phyloP scores from a whole-genome alignment of 371 early-diverging fungal genomes.

The Mucor piriformis region DNA sequence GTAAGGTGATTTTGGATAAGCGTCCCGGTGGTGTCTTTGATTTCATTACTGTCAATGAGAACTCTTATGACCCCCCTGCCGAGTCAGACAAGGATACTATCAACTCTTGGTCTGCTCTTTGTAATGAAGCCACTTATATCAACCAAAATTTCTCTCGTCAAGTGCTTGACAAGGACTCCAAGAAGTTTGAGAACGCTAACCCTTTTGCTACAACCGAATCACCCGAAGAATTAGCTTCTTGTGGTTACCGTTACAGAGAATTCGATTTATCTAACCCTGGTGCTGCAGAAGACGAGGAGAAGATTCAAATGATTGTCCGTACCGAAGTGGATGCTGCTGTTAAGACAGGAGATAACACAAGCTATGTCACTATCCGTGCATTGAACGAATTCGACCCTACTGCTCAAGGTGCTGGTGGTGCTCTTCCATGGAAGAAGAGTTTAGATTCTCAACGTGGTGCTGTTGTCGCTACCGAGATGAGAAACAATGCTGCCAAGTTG shows the following conservation, averaged over 20 bases:
- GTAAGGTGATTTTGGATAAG: constrained; percentile 89
- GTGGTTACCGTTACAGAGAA: constrained; percentile 88
- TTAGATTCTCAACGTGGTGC: constrained; percentile 96
- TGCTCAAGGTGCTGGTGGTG: constrained; percentile 86
- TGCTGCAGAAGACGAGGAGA: constrained; percentile 36
- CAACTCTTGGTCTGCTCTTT: constrained; percentile 87
- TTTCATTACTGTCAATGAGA: constrained; percentile 93
- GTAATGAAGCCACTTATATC: constrained; percentile 89
- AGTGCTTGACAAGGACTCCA: constrained; percentile 67
- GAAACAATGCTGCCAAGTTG: constrained; percentile 95
- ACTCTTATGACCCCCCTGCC: constrained; percentile 88
- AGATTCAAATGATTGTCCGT: constrained; percentile 78
- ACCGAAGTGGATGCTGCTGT: constrained; percentile 89
- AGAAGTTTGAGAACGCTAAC: constrained; percentile 69
- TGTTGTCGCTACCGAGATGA: constrained; percentile 96
- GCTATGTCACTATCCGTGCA: constrained; percentile 76
- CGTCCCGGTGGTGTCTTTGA: constrained; percentile 81
- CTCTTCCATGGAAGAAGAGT: constrained; percentile 94
- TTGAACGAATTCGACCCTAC: constrained; percentile 92
- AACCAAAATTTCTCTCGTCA: constrained; percentile 88
- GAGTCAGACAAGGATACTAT: constrained; percentile 89
- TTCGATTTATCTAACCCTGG: constrained; percentile 58
- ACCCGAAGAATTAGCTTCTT: constrained; percentile 63
- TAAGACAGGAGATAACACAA: constrained; percentile 57
- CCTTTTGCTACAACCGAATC: constrained; percentile 73